Conservation (phyloP, 306 rosid genomes). For the Rosa lucieae region DNA sequence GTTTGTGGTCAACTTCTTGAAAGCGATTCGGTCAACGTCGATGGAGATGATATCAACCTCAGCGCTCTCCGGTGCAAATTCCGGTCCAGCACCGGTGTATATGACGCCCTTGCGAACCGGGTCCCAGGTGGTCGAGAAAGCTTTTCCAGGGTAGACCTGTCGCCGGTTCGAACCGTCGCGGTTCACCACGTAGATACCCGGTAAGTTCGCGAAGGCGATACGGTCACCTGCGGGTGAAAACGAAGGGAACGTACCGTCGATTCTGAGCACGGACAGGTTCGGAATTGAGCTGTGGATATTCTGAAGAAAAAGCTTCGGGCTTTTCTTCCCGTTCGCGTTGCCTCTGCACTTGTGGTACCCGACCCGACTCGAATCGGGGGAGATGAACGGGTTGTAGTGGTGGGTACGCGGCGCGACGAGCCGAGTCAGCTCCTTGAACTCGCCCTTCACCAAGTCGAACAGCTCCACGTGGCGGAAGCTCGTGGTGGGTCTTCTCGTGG, state of each 20-base stretch:
- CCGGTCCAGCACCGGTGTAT: slow-evolving; percentile 64
- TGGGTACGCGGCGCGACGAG: slow-evolving; percentile 54
- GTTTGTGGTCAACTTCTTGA: slow-evolving; percentile 55
- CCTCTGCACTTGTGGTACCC: slow-evolving; percentile 91
- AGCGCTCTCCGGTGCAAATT: slow-evolving; percentile 58
- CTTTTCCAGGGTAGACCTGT: slow-evolving; percentile 34
- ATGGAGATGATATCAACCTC: slow-evolving; percentile 65
- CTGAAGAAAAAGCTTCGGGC: slow-evolving; percentile 45
- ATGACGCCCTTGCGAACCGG: slow-evolving; percentile 57
- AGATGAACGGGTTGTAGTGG: slow-evolving; percentile 85
- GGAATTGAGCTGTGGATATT: slow-evolving; percentile 55
- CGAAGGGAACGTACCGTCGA: slow-evolving; percentile 67
- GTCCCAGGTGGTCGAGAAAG: slow-evolving; percentile 76
- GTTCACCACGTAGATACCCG: slow-evolving; percentile 62
- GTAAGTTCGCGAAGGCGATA: slow-evolving; percentile 53
- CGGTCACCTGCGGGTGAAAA: slow-evolving; percentile 70
- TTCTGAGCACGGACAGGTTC: slow-evolving; percentile 56
- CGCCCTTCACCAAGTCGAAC: slow-evolving; percentile 43
- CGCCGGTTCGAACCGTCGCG: slow-evolving; percentile 71
- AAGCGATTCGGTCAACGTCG: neutral
- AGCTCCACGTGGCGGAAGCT: slow-evolving; percentile 74
- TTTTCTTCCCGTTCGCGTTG: slow-evolving; percentile 21
- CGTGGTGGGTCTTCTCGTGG: slow-evolving; percentile 65
- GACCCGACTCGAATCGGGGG: slow-evolving; percentile 55
- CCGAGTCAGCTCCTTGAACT: slow-evolving; percentile 71